Base-by-base conservation (phyloP, 2,329 filamentous ascomycete species). In the Fusarium mangiferae region DNA sequence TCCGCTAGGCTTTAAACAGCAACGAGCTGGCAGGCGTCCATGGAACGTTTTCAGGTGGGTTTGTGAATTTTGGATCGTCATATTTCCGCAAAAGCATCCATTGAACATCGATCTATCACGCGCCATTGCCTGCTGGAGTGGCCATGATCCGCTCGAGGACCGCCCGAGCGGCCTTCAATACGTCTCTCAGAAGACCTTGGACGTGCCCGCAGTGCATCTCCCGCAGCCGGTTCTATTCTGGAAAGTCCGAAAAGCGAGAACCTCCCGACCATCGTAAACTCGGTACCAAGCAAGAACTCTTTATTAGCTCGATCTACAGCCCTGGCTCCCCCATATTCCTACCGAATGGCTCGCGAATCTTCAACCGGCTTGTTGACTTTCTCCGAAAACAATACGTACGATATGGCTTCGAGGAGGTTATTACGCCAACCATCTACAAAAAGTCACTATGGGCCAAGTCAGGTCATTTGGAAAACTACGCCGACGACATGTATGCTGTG, bases 401-500 rank as follows among this genome's bases (percentile, higher is more conserved):
- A 73, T 96, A 96, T 82, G 94, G 94, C 68, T 97, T 96, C 80
- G 89, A 95, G 75, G 94, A 97, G 81, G 94, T 97, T 73, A 91
- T 97, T 76, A 96, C 94, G 13, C 94, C 95, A 5, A 96, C 91
- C 55, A 96, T 97, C 79, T 97, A 96, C 86, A 97, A 97, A 80
- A 94, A 93, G 81, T 91, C 93, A 11, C 84, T 97, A 36, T 97
- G 94, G 95, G 91, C 93, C 78, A 92, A 91, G 75, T 96, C 94
- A 1, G 94, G 94, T 5, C 94, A 97, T 76, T 91, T 95, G 87
- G 91, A 96, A 62, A 97, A 97, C 81, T 97, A 97, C 83, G 92
- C 93, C 67, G 92, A 97, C 78, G 94, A 97, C 79, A 97, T 97
- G 95, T 97, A 95, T 82, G 91, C 93, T 62, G 94, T 97, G 35